Percentiles rank a stretch among this genome's conserved stretches.
Evolutionary conservation across 192 early-diverging fungal genomes (phyloP).

Genomic region (Kappamyces sp.): DNA sequence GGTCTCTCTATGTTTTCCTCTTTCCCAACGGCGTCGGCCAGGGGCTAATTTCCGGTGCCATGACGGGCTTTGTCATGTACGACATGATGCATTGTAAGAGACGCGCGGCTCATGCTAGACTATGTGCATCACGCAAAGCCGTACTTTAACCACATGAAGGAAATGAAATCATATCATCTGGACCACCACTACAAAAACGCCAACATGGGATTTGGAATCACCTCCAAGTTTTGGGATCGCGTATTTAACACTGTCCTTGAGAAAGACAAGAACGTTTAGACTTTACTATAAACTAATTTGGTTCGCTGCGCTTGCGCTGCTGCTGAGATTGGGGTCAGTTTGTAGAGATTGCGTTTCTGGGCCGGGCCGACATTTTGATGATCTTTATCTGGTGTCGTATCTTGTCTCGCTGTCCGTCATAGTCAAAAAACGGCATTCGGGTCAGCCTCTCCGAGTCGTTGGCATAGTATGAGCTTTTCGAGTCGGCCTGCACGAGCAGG

Average conservation of each 20-base stretch:
- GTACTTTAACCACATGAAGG: conserved; percentile 60
- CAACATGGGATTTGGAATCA: conserved; percentile 83
- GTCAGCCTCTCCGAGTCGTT: too few species aligned
- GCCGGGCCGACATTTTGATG: too few species aligned
- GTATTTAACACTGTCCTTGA: conserved; percentile 66
- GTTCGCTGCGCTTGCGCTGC: too few species aligned
- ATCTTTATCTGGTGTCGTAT: too few species aligned
- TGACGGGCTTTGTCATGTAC: conserved; percentile 83
- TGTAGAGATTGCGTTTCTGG: too few species aligned
- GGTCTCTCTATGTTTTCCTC: conserved; percentile 39
- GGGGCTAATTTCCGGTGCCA: conserved; percentile 66
- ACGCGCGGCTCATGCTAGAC: conserved; percentile 34
- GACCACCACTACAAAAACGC: conserved; percentile 94
- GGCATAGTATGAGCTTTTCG: too few species aligned
- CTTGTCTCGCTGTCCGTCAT: too few species aligned
- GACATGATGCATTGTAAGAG: conserved; percentile 81
- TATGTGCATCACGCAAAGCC: conserved; percentile 89
- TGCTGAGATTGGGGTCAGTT: too few species aligned
- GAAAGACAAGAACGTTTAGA: too few species aligned
- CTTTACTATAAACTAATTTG: too few species aligned
- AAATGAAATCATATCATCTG: conserved; percentile 92
- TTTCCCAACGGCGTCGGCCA: conserved; percentile 61
- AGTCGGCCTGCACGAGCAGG: conserved; percentile 6
- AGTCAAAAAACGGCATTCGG: too few species aligned
- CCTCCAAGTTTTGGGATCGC: conserved; percentile 85